A percentile compares a stretch with the other conserved stretches of the same genome.
These are phyloP conservation scores for Phytophthora ohioensis DNA, from an alignment of 352 stramenopile genomes.

Conservation along the genomic window DNA sequence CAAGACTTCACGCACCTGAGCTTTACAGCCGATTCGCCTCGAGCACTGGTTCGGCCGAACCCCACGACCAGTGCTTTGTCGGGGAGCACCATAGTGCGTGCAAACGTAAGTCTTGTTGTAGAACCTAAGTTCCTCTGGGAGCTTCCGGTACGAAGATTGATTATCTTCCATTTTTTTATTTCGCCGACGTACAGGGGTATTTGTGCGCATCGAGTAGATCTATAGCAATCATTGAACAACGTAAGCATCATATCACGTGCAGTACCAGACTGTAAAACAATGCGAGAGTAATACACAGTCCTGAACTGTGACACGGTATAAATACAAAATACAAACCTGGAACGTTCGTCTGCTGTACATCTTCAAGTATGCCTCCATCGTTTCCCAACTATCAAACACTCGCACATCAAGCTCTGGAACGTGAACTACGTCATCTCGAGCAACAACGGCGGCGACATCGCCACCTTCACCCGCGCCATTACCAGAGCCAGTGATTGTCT, in stretches of 20 bases:
- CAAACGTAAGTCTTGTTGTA: slow-evolving; percentile 7
- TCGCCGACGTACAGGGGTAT: background rate
- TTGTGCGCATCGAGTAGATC: background rate
- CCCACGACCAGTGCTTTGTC: background rate
- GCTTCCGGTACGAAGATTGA: background rate
- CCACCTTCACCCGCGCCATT: too few relatives aligned
- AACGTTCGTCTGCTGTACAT: background rate
- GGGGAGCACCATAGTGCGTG: background rate
- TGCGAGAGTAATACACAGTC: background rate
- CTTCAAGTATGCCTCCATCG: background rate
- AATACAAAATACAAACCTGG: background rate
- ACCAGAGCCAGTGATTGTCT: too few relatives aligned
- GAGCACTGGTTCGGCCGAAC: slow-evolving; percentile 2
- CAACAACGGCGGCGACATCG: too few relatives aligned
- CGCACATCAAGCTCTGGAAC: background rate
- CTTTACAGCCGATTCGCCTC: slow-evolving; percentile 11
- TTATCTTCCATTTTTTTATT: background rate
- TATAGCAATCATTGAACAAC: background rate
- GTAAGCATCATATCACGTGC: too few relatives aligned
- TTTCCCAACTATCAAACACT: background rate
- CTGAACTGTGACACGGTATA: background rate
- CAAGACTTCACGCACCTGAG: slow-evolving; percentile 7
- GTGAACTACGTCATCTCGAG: too few relatives aligned
- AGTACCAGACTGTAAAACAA: too few relatives aligned
- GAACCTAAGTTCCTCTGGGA: background rate